phyloP scores from a whole-genome alignment of 192 early-diverging fungal species.

The Martensiomyces pterosporus region DNA sequence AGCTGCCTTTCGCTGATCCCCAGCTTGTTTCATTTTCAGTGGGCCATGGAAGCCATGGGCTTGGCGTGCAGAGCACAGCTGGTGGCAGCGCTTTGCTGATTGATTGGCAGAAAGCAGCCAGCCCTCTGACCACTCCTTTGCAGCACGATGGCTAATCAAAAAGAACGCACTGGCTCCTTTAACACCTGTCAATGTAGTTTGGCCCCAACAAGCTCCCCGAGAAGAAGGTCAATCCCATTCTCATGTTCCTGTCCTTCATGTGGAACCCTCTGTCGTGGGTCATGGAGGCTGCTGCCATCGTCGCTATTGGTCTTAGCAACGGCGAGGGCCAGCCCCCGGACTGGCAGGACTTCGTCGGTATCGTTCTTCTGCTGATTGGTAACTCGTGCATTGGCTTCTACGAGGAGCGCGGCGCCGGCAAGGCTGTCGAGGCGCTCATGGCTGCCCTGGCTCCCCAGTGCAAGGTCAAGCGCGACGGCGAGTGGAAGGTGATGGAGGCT shows the following conservation, averaged over 20 bases:
- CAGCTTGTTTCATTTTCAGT: too few relatives aligned
- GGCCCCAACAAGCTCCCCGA: conserved; percentile 69
- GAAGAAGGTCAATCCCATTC: conserved; percentile 73
- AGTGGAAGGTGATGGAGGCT: conserved; percentile 75
- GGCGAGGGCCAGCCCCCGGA: conserved; percentile 64
- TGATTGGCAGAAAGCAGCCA: too few relatives aligned
- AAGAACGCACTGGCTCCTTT: too few relatives aligned
- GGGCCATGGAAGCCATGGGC: too few relatives aligned
- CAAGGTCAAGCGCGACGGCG: conserved; percentile 82
- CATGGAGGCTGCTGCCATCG: conserved; percentile 84
- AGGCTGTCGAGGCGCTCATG: conserved; percentile 90
- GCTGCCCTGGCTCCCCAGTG: conserved; percentile 86
- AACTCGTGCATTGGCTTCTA: conserved; percentile 87
- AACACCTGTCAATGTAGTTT: conserved; percentile 59
- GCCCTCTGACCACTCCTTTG: too few relatives aligned
- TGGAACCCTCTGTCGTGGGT: conserved; percentile 78
- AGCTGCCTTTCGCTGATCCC: too few relatives aligned
- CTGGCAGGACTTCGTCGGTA: conserved; percentile 84
- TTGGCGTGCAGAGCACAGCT: too few relatives aligned
- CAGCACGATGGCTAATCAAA: too few relatives aligned
- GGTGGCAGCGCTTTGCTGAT: too few relatives aligned
- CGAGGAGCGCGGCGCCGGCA: conserved; percentile 88
- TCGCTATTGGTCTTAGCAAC: conserved; percentile 74
- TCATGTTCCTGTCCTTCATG: conserved; percentile 85
- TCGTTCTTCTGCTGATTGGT: conserved; percentile 71